Base-by-base conservation (phyloP, 345 rosid species). In the Boechera retrofracta region DNA sequence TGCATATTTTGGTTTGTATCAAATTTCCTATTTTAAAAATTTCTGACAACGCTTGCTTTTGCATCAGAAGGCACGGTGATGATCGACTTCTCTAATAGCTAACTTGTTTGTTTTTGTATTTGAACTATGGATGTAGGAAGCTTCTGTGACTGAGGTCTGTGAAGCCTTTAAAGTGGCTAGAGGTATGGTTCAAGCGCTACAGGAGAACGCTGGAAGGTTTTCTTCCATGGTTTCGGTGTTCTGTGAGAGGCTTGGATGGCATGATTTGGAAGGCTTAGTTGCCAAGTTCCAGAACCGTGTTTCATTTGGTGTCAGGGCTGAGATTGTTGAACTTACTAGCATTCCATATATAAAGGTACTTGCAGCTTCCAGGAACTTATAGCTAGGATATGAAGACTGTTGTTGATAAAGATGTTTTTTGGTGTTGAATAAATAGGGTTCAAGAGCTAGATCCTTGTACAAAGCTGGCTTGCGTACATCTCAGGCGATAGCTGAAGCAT, bases 291-390 rank as follows among this genome's bases (percentile, higher is more conserved):
- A 94, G 81, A 92, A 90, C 82, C 98, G 98, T 71, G 96, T 94
- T 76, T 94, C 97, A 28, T 94, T 92, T 85, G 98, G 98, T 76
- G 98, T 94, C 78, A 86, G 97, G 76, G 99, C 99, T 76, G 99
- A 94, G 81, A 88, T 94, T 73, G 99, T 88, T 77, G 99, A 92
- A 81, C 98, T 94, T 76, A 92, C 98, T 36, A 87, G 85, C 59
- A 92, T 92, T 83, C 98, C 97, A 58, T 89, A 77, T 81, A 91
- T 94, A 56, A 94, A 94, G 98, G 99, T 87, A 82, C 67, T 65
- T 55, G 35, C 28, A 45, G 31, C 60, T 61, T 68, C 66, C 65
- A 32, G 41, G 42, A 44, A 71, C 52, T 69, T 63, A 32, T 75
- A 63, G 61, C 47, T 57, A 49, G 11, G 41, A 57, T 74, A 58